These are phyloP conservation scores for Phytophthora niederhauseri DNA, from an alignment of 352 stramenopile species.

Conservation along the genomic window DNA sequence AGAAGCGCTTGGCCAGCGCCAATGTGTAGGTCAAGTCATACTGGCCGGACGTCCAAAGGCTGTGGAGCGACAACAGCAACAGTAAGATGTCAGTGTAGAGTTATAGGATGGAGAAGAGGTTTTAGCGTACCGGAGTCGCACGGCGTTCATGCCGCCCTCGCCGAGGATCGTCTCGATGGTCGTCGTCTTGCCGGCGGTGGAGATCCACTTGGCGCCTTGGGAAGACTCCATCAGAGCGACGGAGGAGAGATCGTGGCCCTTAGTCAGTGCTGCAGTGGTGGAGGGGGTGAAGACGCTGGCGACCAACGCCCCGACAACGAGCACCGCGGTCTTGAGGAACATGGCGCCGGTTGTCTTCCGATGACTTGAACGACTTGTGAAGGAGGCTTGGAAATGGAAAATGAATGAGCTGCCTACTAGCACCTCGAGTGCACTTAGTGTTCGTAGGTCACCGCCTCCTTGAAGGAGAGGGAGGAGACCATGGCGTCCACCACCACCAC, in stretches of 20 bases:
- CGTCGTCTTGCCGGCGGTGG: slow-evolving; percentile 29
- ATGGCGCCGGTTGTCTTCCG: slow-evolving; percentile 6
- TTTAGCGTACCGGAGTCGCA: slow-evolving; percentile 32
- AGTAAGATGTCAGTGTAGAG: neutral
- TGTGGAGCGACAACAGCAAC: neutral
- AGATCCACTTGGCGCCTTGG: slow-evolving; percentile 36
- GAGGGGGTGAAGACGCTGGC: slow-evolving; percentile 10
- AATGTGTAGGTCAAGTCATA: slow-evolving; percentile 36
- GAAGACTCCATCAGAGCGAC: slow-evolving; percentile 37
- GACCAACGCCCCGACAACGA: slow-evolving; percentile 12
- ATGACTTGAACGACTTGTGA: slow-evolving; percentile 9
- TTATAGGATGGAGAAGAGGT: neutral
- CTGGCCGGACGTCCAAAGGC: slow-evolving; percentile 29
- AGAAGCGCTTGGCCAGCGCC: slow-evolving; percentile 32
- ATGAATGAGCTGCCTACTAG: slow-evolving; percentile 12
- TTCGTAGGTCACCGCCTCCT: neutral
- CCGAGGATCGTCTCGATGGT: slow-evolving; percentile 42
- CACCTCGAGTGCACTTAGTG: neutral
- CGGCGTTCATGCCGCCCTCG: slow-evolving; percentile 37
- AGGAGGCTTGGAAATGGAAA: slow-evolving; percentile 7
- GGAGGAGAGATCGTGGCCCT: slow-evolving; percentile 46
- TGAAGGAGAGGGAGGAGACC: neutral
- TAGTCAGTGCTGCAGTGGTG: slow-evolving; percentile 23
- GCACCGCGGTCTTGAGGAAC: slow-evolving; percentile 20
- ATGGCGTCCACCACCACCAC: neutral